Percentiles rank a stretch among this genome's conserved stretches.
These are phyloP conservation scores for Quaeritorhiza haematococci DNA, from an alignment of 371 early-diverging fungal species.

Conservation along the genomic window DNA sequence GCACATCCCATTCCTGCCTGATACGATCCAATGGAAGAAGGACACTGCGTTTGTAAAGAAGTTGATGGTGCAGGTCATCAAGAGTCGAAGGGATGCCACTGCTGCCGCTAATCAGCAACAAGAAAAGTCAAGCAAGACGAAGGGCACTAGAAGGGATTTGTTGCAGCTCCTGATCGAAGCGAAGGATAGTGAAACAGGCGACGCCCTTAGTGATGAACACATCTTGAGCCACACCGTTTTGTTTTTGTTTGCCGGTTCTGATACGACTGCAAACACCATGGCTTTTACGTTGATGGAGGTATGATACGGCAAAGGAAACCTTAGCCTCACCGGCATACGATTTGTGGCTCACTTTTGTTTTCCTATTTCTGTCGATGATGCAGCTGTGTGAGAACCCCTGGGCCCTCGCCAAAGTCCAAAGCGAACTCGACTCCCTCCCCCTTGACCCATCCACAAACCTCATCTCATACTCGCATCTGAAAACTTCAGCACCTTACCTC, in stretches of 20 bases:
- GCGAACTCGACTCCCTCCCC: slow-evolving; percentile 26
- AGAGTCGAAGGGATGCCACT: neutral
- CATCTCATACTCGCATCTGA: neutral
- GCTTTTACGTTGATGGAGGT: neutral
- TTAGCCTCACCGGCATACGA: too few relatives aligned
- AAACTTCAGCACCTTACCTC: slow-evolving; percentile 4
- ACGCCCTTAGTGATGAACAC: neutral
- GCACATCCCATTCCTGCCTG: neutral
- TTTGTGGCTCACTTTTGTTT: too few relatives aligned
- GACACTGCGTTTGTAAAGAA: neutral
- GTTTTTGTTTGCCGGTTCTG: neutral
- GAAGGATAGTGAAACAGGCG: neutral
- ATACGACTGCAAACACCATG: neutral
- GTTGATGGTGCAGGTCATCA: neutral
- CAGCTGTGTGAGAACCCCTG: neutral
- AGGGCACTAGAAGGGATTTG: too few relatives aligned
- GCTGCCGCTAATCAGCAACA: too few relatives aligned
- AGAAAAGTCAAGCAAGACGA: too few relatives aligned
- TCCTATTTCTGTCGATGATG: too few relatives aligned
- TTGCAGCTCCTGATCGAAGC: neutral
- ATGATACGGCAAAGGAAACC: too few relatives aligned
- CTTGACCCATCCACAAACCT: slow-evolving; percentile 9
- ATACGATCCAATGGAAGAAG: neutral
- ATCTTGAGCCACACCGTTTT: neutral
- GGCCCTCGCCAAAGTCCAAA: slow-evolving; percentile 18